These are phyloP conservation scores for Vinca minor DNA, from an alignment of 257 asterid species.

Conservation along the genomic window DNA sequence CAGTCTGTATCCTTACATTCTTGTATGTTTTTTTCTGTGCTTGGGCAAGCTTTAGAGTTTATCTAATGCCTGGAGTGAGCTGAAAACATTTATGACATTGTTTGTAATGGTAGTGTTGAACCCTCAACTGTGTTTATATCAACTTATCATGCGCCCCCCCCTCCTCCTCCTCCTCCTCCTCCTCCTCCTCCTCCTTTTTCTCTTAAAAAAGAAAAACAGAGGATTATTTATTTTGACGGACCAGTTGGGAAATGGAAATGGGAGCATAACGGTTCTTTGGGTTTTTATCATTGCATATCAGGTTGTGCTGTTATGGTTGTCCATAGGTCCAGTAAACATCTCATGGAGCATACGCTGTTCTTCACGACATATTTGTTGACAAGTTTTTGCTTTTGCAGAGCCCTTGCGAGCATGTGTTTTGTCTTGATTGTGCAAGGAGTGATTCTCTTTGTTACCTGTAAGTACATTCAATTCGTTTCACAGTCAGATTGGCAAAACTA, in stretches of 20 bases:
- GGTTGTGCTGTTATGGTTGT: background rate
- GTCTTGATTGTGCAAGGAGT: slow-evolving; percentile 92
- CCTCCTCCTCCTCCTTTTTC: too few relatives aligned
- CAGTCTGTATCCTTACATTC: background rate
- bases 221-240: too few relatives aligned
- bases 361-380: background rate
- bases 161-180: too few relatives aligned
- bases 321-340: background rate
- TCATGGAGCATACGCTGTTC: background rate
- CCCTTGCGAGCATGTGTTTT: slow-evolving; percentile 94
- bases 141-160: too few relatives aligned
- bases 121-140: background rate
- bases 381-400: slow-evolving; percentile 50
- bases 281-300: background rate
- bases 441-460: slow-evolving; percentile 95
- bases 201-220: too few relatives aligned
- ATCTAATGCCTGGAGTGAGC: background rate
- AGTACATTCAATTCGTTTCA: slow-evolving; percentile 21
- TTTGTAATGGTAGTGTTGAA: background rate
- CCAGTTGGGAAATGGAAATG: too few relatives aligned
- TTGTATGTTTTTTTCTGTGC: background rate
- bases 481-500: background rate
- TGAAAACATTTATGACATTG: background rate
- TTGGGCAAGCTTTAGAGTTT: background rate
- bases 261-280: too few relatives aligned